phyloP scores from a whole-genome alignment of 1,139 yeast species.

The Sugiyamaella sp. region DNA sequence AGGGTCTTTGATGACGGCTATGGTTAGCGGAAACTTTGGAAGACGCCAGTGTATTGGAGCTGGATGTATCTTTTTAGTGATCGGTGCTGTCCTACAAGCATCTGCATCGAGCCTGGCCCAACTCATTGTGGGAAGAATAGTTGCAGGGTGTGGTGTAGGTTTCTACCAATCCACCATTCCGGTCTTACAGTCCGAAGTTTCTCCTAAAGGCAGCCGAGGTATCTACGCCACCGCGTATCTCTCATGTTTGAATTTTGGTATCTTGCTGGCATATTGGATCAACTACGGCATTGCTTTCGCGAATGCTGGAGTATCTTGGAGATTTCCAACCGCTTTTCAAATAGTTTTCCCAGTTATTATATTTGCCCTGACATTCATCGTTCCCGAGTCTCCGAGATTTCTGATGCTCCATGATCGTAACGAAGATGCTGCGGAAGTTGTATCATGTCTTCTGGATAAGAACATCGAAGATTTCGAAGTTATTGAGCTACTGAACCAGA shows the following conservation, averaged over 20 bases:
- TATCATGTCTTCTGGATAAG: constrained; percentile 17
- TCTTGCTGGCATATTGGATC: constrained; percentile 72
- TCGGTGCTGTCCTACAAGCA: constrained; percentile 84
- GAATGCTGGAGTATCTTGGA: constrained; percentile 52
- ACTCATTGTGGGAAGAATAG: constrained; percentile 52
- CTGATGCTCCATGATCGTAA: constrained; percentile 41
- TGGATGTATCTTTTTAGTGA: constrained; percentile 58
- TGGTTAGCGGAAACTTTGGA: constrained; percentile 69
- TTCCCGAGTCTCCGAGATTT: constrained; percentile 72
- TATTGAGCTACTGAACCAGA: constrained; percentile 19
- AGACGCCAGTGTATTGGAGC: constrained; percentile 64
- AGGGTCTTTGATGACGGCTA: constrained; percentile 41
- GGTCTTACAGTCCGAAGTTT: constrained; percentile 72
- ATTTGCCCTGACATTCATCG: constrained; percentile 41
- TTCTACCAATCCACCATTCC: constrained; percentile 63
- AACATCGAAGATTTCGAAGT: constrained; percentile 18
- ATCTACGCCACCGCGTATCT: constrained; percentile 68
- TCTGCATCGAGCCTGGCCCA: constrained; percentile 50
- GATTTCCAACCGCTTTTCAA: constrained; percentile 48
- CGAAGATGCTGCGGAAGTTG: constrained; percentile 23
- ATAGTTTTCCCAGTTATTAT: constrained; percentile 27
- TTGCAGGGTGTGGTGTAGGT: constrained; percentile 64
- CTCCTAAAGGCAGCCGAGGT: constrained; percentile 70
- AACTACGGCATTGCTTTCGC: constrained; percentile 49
- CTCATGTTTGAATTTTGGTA: constrained; percentile 68